Base-by-base conservation (phyloP, 139 green algal genomes). In the Spirogloea muscicola region DNA sequence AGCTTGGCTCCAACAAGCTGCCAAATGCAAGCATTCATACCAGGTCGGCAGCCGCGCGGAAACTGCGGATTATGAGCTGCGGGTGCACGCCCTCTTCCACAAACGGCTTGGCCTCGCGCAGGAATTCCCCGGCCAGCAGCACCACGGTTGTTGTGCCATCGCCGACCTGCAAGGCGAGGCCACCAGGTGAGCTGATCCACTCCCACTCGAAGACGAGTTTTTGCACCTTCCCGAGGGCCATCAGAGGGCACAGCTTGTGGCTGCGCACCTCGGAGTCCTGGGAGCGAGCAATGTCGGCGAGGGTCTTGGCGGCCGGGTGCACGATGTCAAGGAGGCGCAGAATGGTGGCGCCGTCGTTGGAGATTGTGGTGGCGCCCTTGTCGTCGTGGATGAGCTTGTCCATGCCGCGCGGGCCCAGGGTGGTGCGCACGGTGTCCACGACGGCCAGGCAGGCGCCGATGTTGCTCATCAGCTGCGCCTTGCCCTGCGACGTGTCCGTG, bases 301-400 rank as follows among this genome's bases (percentile, higher is more conserved):
- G 85, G 0, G 84, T 89, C 76, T 99, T 98, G 9, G 94, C 94
- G 1, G 94, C 94, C 18, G 94, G 94, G 79, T 99, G 94, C 40
- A 99, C 91, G 44, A 99, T 95, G 70, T 98, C 94, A 36, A 99
- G 87, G 3, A 96, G 89, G 83, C 96, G 96, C 94, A 99, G 97
- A 83, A 99, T 98, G 36, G 94, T 99, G 7, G 94, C 94, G 13
- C 94, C 94, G 70, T 98, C 94, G 80, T 98, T 98, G 18, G 87
- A 93, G 43, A 98, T 97, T 2, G 94, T 98, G 5, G 95, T 92
- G 37, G 77, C 77, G n/a, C 88, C 89, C 80, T 91, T 84, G 76
- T 85, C 85, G 57, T 92, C 89, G 71, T 96, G 86, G 44, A 99
- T 93, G 4, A 99, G 88, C 68, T 99, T 99, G 87, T 99, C 94